Base-by-base conservation (phyloP, 1,139 yeast genomes). In the Trichomonascaceae sp. region DNA sequence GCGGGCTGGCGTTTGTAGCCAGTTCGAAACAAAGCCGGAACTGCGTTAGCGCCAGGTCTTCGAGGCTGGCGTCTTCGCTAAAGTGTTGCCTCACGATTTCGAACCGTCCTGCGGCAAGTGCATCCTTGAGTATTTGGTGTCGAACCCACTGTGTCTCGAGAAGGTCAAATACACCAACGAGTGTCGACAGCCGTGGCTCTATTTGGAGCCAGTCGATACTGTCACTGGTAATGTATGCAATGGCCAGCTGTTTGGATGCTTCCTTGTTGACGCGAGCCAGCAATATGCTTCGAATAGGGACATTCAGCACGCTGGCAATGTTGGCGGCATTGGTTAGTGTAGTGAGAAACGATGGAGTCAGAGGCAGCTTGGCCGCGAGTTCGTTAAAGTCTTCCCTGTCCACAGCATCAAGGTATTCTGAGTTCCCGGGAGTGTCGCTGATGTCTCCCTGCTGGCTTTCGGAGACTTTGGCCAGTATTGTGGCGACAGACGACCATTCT, bases 1-100 rank as follows among this genome's bases (percentile, higher is more conserved):
- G 39, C 23, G 41, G 39, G 35, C 47, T 53, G 16, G 56, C 53
- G 34, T 52, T 52, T 1, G 58, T 43, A 2, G 60, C 59, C n/a
- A 37, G 28, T 26, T 52, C 57, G 31, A 42, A 53, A 22, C 48
- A 52, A 16, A 37, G 36, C 30, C 52, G 44, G 31, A 55, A 51
- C 4, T 52, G 48, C 13, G 41, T 32, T 37, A 39, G 16, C 36
- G 39, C 37, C 37, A 45, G 29, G 20, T 34, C 13, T 29, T 34
- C 26, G 29, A 37, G 29, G 15, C 29, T n/a, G 23, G 31, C 14
- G 26, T 37, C 29, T 13, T 26, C 23, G n/a, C 32, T 4, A 33
- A 33, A 43, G 17, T 37, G 23, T 8, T 32, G 26, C 17, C 38
- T 25, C 30, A 47, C 43, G 33, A 49, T 44, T 14, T 41, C 47